These are phyloP conservation scores for Akebia trifoliata DNA, from an alignment of 164 flowering plant genomes.

Conservation along the genomic window DNA sequence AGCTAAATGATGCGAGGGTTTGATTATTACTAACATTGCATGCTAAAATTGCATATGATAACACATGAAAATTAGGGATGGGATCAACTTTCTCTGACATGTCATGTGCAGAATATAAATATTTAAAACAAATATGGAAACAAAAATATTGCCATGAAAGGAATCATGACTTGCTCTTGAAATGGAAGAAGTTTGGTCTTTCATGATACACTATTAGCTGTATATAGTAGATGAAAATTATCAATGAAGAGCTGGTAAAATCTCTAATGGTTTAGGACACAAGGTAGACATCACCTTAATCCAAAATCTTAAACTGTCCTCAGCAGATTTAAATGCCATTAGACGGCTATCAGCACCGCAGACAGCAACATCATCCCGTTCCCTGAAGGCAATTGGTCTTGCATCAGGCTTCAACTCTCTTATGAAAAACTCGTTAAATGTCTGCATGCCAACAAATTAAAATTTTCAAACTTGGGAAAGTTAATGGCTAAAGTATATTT, in stretches of 20 bases:
- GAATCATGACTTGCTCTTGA: not conserved
- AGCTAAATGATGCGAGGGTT: too few relatives aligned
- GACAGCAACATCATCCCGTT: conserved; percentile 67
- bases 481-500: too few relatives aligned
- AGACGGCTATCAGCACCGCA: conserved; percentile 94
- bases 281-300: conserved; percentile 55
- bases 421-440: conserved; percentile 89
- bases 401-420: conserved; percentile 86
- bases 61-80: too few relatives aligned
- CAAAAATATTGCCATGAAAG: too few relatives aligned
- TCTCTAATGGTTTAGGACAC: not conserved
- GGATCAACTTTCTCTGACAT: too few relatives aligned
- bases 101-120: too few relatives aligned
- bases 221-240: not conserved
- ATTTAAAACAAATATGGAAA: not conserved
- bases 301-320: conserved; percentile 84
- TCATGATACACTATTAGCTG: not conserved
- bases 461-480: conserved; percentile 2
- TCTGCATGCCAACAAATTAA: conserved; percentile 43
- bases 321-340: conserved; percentile 69
- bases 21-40: too few relatives aligned
- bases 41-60: too few relatives aligned
- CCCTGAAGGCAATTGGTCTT: conserved; percentile 66
- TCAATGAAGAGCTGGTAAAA: not conserved
- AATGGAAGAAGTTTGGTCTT: not conserved